Conservation (phyloP, 2,329 filamentous ascomycete species). For the Fusarium multiceps region DNA sequence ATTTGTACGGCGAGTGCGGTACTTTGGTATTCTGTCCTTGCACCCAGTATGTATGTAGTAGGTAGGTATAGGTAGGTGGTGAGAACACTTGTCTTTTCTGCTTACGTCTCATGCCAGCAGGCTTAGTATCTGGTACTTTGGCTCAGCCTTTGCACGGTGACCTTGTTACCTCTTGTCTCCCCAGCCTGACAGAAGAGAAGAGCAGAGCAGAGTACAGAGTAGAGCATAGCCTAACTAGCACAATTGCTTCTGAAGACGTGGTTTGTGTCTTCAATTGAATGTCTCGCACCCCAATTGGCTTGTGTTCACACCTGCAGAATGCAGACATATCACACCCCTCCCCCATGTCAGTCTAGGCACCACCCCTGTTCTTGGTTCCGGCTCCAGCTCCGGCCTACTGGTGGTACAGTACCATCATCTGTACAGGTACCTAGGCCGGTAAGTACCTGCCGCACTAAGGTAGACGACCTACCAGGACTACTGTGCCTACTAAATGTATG, state of each 20-base stretch:
- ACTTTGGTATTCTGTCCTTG: not conserved
- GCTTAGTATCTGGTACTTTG: constrained; percentile 1
- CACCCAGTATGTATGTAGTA: not conserved
- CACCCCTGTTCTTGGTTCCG: constrained; percentile 39
- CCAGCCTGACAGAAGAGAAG: not conserved
- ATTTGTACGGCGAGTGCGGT: not conserved
- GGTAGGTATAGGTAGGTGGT: not conserved
- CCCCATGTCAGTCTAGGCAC: constrained; percentile 24
- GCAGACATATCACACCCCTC: not conserved
- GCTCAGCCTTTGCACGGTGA: not conserved
- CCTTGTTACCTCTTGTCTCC: constrained; percentile 35
- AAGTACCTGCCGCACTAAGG: not conserved
- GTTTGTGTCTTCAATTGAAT: constrained; percentile 32
- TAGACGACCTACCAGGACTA: not conserved
- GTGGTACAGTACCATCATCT: constrained; percentile 30
- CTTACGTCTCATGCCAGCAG: constrained; percentile 1
- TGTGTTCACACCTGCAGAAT: constrained; percentile 22
- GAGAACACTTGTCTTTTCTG: constrained; percentile 15
- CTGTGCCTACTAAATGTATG: not conserved
- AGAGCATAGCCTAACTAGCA: constrained; percentile 26
- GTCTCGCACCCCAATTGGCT: constrained; percentile 20
- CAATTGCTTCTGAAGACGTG: constrained; percentile 27
- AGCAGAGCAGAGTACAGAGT: not conserved
- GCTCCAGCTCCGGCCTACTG: constrained; percentile 42
- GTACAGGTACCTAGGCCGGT: not conserved